These are phyloP conservation scores for Apostasia ramifera DNA, from an alignment of 106 monocot genomes.

Conservation along the genomic window DNA sequence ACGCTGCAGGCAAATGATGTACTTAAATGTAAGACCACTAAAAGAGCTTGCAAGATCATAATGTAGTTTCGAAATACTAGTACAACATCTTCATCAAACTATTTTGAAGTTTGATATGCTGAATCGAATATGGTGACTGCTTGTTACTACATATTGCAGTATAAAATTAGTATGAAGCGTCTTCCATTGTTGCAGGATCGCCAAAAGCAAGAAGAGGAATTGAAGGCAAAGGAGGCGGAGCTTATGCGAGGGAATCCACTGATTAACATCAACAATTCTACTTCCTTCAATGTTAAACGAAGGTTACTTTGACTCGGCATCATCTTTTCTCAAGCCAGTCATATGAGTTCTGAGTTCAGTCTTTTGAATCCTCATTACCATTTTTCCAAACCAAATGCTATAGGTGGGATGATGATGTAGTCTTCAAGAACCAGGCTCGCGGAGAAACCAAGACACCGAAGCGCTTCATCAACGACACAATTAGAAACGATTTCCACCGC, in stretches of 20 bases:
- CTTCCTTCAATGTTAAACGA: slow-evolving; percentile 84
- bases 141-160: too few relatives aligned
- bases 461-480: slow-evolving; percentile 95
- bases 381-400: background rate
- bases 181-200: slow-evolving; percentile 40
- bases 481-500: slow-evolving; percentile 88
- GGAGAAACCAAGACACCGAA: slow-evolving; percentile 84
- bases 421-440: slow-evolving; percentile 91
- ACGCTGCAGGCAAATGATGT: too few relatives aligned
- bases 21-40: too few relatives aligned
- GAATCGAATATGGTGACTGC: too few relatives aligned
- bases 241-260: slow-evolving; percentile 89
- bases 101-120: too few relatives aligned
- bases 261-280: slow-evolving; percentile 69
- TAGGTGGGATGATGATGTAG: slow-evolving; percentile 98
- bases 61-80: too few relatives aligned
- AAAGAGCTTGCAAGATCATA: too few relatives aligned
- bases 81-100: too few relatives aligned
- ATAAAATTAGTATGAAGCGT: background rate
- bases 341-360: background rate
- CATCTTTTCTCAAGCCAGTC: background rate
- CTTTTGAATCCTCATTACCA: background rate
- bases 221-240: slow-evolving; percentile 85
- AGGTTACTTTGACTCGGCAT: slow-evolving; percentile 22
- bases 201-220: slow-evolving; percentile 76